phyloP scores from a whole-genome alignment of 352 stramenopile species.

The Phytophthora multivora region DNA sequence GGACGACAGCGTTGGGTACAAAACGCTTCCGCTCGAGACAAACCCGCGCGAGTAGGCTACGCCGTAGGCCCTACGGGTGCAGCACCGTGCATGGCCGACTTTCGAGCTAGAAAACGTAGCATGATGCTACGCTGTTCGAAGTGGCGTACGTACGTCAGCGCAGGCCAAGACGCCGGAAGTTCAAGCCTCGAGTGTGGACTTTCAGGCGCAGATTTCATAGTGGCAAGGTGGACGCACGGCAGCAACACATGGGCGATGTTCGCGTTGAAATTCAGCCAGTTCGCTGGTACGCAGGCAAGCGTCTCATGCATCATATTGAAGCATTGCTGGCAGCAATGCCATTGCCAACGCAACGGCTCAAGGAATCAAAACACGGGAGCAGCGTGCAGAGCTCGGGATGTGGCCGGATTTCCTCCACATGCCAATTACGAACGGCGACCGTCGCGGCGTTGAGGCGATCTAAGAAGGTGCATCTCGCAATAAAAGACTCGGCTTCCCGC shows the following conservation, averaged over 20 bases:
- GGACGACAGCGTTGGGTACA: constrained; percentile 5
- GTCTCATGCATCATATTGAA: constrained; percentile 11
- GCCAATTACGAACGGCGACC: constrained; percentile 28
- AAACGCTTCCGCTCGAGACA: constrained; percentile 1
- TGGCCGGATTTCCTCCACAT: constrained; percentile 17
- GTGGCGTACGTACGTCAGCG: background rate
- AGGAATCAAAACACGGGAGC: constrained; percentile 11
- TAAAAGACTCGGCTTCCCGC: constrained; percentile 18
- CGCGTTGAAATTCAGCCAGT: constrained; percentile 10
- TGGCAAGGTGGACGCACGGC: constrained; percentile 8
- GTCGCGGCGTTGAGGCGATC: constrained; percentile 24
- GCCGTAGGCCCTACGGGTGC: too few species aligned
- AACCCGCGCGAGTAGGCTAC: too few species aligned
- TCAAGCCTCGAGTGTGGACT: background rate
- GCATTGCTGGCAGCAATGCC: constrained; percentile 1
- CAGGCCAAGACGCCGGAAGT: constrained; percentile 6
- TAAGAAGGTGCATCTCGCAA: constrained; percentile 8
- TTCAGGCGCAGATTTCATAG: background rate
- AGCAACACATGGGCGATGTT: constrained; percentile 6
- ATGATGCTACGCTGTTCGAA: constrained; percentile 19
- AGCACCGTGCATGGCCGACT: background rate
- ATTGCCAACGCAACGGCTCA: background rate
- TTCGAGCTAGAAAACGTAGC: constrained; percentile 13
- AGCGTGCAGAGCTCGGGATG: constrained; percentile 24
- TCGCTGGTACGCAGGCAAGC: constrained; percentile 1